Base-by-base conservation (phyloP, 1,139 yeast genomes). In the Pichia sp. region DNA sequence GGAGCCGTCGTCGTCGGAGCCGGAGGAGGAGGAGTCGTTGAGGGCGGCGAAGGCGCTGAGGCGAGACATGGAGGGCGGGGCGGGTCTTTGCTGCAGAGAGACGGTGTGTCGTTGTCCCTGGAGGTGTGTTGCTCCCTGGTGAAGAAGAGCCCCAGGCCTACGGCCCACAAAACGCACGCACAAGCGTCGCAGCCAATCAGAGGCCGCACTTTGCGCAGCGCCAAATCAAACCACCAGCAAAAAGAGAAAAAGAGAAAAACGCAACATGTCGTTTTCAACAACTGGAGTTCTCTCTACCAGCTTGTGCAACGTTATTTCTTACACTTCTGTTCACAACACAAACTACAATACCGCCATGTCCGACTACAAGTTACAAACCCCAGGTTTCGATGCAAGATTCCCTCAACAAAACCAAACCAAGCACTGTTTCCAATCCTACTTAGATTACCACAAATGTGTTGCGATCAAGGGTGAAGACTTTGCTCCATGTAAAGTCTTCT, bases 361-460 rank as follows among this genome's bases (percentile, higher is more conserved):
- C 51, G 71, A 68, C 42, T 59, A 67, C 61, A 63, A 66, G 59
- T 76, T 85, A 67, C 86, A 81, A 60, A 85, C 95, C 55, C 92
- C 88, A 57, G 92, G 86, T 66, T 85, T 84, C 73, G 92, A 86
- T 72, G 85, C 95, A 64, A 83, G 96, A 72, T 88, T 87, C 82
- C 97, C 98, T 61, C 82, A 87, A 77, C 90, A 82, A 71, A 92
- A 90, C 81, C 98, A 90, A 73, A 85, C 96, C 64, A 89, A 85
- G 76, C 96, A 90, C 78, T 90, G 98, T 79, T 94, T 94, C 81
- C 97, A 90, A 76, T 79, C 94, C 59, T 92, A 90, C 76, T 88
- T 92, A 64, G 98, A 92, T 73, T 92, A 90, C 82, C 92, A 86
- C 84, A 90, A 89, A 73, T 92, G 98, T 76, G 80, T 92, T 68